Base-by-base conservation (phyloP, 306 rosid genomes). In the Vachellia pachyceras region DNA sequence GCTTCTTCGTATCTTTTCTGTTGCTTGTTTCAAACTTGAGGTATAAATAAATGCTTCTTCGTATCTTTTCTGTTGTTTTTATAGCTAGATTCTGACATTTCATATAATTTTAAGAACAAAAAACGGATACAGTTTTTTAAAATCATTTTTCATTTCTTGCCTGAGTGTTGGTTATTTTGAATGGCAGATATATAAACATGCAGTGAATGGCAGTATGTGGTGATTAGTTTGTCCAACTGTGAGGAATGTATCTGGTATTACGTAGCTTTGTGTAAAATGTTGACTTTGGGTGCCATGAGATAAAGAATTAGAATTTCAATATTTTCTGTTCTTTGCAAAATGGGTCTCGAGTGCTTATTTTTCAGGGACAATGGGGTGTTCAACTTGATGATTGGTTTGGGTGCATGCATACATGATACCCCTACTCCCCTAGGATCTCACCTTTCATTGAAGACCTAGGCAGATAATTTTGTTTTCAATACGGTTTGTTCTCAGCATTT, bases 1-100 rank as follows among this genome's bases (percentile, higher is more conserved):
- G 66, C 81, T 33, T 71, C 50, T 37, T 46, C 46, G 61, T 71
- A 60, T 63, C 76, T 76, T 72, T 65, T 52, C 37, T 52, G 25
- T 5, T 40, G 45, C 25, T 60, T 72, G 98, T 87, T 94, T 94
- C 90, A 94, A 94, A 82, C 94, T 94, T 15, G 98, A 94, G 97
- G 98, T 94, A 88, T 36, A 66, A 14, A 55, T 61, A 25, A 61
- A 60, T 80, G 66, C 81, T 33, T 71, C 50, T 37, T 46, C 46
- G 61, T 71, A 60, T 63, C 76, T 76, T 72, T 65, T 52, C 37
- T 52, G 25, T 5, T 40, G 45, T n/a, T 60, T 72, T 46, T 25
- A 25, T 20, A 7, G 13, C 25, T 37, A 25, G 42, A 15, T 23
- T 46, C 47, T 29, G 61, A 29, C 75, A 41, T 45, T 10, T 5